phyloP scores from a whole-genome alignment of 306 rosid genomes.

The Cyamopsis tetragonoloba region DNA sequence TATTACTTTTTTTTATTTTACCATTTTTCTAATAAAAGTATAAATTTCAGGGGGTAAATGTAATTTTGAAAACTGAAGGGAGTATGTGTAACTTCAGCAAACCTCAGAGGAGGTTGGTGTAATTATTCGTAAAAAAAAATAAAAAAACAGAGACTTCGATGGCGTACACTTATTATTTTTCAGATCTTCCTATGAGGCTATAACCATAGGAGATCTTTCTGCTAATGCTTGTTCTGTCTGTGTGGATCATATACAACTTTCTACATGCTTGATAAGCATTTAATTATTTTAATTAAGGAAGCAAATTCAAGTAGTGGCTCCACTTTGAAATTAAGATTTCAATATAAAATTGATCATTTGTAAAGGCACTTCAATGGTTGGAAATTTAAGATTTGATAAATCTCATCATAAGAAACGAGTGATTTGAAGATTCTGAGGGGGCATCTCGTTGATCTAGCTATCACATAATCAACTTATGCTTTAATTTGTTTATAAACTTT shows the following conservation, averaged over 20 bases:
- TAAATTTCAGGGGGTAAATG: too few species aligned
- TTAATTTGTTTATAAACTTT: too few species aligned
- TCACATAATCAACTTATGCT: background rate
- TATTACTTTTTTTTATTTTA: too few species aligned
- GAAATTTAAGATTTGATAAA: background rate
- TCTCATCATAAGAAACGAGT: background rate
- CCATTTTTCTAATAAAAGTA: too few species aligned
- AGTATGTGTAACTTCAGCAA: too few species aligned
- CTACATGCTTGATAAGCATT: background rate
- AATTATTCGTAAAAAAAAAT: too few species aligned
- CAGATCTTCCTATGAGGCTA: background rate
- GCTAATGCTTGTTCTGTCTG: background rate
- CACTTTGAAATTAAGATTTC: background rate
- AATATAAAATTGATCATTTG: background rate
- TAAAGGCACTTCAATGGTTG: background rate
- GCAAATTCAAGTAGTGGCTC: background rate
- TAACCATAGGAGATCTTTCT: background rate
- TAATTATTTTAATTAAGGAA: slow-evolving; percentile 1
- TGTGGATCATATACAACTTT: background rate
- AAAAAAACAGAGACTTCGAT: background rate
- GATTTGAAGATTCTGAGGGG: background rate
- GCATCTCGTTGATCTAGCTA: background rate
- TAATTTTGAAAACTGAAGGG: too few species aligned
- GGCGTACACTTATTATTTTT: slow-evolving; percentile 23
- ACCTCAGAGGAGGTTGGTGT: too few species aligned